Evolutionary conservation across 371 early-diverging fungal species (phyloP), one percentile per base, ranked within the genome.

Genomic region (Lichtheimia corymbifera): DNA sequence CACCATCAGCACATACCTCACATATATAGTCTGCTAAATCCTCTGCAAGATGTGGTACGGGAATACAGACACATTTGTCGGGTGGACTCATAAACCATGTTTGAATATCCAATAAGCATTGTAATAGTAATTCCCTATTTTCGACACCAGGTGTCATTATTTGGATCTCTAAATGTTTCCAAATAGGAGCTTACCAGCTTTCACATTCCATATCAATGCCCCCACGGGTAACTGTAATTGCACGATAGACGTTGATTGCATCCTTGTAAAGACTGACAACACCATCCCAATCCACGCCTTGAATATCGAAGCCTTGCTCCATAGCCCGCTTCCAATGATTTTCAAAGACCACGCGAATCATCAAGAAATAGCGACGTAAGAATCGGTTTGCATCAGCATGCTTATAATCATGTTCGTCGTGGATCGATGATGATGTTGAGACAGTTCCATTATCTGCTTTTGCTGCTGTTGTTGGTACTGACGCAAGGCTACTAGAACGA

Each of bases 141-240:
- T 25, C 24, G 25, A n/a, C 13, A 30, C 5, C n/a, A 50, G 5
- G 2, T 35, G 35, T 18, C 14, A 14, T 53, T 57, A 49, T 13
- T 35, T 35, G 35, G 0, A 9, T 35, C 35, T 2, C 6, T 35
- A 9, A 35, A 4, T 4, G 28, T 9, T 35, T 2, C 5, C 35
- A 35, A 9, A 35, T 17, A 35, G 15, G 1, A 55, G n/a, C 70
- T 53, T 77, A 79, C 88, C 88, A 88, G 43, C 81, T 86, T 58
- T 83, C 81, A 55, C 65, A 65, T 55, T 88, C 87, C 72, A 88
- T 74, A 47, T 86, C 85, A 44, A 88, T 83, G n/a, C 84, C 83
- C 5, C 85, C 76, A 12, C 77, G 73, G 0, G 83, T 67, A 2
- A 83, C 71, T 9, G 76, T 73, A 30, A 88, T 81, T 0, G 88